A percentile compares a stretch with the other conserved stretches of the same genome.
phyloP scores from a whole-genome alignment of 345 rosid genomes.

The Garcia nutans region DNA sequence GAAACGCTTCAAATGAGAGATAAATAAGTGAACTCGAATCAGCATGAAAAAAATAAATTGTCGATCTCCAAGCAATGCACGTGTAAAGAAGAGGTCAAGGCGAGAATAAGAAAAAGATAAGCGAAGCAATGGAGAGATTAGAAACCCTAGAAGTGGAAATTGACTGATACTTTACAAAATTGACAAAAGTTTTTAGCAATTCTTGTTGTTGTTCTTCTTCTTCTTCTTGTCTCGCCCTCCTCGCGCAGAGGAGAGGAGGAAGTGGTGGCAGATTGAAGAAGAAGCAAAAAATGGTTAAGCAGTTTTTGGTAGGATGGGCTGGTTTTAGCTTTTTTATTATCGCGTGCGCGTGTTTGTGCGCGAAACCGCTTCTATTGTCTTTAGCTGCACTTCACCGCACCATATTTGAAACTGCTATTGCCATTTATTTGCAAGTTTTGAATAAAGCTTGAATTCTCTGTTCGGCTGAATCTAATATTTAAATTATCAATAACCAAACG shows the following conservation, averaged over 20 bases:
- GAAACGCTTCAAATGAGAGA: not conserved
- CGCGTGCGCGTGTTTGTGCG: not conserved
- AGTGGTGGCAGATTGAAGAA: conserved; percentile 15
- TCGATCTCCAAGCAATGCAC: conserved; percentile 29
- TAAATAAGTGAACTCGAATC: conserved; percentile 17
- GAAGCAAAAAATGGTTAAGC: conserved; percentile 12
- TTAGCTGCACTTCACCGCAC: not conserved
- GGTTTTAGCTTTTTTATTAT: not conserved
- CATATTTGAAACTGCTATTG: too few relatives aligned
- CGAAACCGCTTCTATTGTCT: not conserved
- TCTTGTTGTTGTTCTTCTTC: too few relatives aligned
- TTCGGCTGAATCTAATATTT: too few relatives aligned
- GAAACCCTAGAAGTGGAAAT: conserved; percentile 22
- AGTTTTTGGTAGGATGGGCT: not conserved
- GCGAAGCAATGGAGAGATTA: conserved; percentile 1
- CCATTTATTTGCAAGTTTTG: too few relatives aligned
- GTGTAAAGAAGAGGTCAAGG: not conserved
- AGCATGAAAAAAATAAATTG: not conserved
- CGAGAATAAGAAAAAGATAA: not conserved
- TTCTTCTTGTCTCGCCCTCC: conserved; percentile 30
- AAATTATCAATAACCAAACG: too few relatives aligned
- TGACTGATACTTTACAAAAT: conserved; percentile 7
- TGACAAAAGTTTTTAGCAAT: not conserved
- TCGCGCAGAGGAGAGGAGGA: conserved; percentile 24
- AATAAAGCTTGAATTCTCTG: too few relatives aligned